These are phyloP conservation scores for Tetrahymena thermophila DNA, from an alignment of 73 alveolate genomes.

Conservation along the genomic window DNA sequence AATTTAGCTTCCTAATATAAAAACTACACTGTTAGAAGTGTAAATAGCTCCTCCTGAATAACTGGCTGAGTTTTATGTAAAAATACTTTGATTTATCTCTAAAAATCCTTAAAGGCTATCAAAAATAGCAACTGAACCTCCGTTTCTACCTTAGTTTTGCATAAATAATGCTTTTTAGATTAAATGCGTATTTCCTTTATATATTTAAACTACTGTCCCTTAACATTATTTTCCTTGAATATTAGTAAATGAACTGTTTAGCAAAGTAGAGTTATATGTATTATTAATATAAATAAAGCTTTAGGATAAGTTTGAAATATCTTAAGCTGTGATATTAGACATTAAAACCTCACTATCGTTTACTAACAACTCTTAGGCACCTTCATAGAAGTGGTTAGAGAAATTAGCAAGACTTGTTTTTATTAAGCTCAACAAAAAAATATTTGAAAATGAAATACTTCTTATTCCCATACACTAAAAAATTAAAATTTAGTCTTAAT, in stretches of 20 bases:
- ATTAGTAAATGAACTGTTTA: background rate
- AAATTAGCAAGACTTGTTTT: background rate
- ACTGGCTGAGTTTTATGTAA: background rate
- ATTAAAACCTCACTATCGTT: background rate
- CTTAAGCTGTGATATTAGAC: background rate
- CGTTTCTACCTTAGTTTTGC: background rate
- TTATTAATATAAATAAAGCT: background rate
- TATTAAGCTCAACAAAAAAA: too few species aligned
- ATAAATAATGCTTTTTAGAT: too few species aligned
- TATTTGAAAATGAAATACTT: too few species aligned
- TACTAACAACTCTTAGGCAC: background rate
- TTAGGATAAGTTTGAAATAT: too few species aligned
- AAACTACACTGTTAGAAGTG: background rate
- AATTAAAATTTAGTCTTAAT: too few species aligned
- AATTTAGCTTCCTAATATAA: background rate
- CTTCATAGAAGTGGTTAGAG: background rate
- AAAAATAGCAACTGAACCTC: background rate
- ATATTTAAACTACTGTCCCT: background rate
- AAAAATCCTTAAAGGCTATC: background rate
- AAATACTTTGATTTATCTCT: too few species aligned
- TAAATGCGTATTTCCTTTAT: background rate
- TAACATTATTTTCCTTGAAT: background rate
- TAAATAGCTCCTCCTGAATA: background rate
- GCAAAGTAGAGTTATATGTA: background rate
- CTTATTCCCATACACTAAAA: background rate